Conservation (phyloP, 2,329 filamentous ascomycete species). For the Penicillium psychrosexuale region DNA sequence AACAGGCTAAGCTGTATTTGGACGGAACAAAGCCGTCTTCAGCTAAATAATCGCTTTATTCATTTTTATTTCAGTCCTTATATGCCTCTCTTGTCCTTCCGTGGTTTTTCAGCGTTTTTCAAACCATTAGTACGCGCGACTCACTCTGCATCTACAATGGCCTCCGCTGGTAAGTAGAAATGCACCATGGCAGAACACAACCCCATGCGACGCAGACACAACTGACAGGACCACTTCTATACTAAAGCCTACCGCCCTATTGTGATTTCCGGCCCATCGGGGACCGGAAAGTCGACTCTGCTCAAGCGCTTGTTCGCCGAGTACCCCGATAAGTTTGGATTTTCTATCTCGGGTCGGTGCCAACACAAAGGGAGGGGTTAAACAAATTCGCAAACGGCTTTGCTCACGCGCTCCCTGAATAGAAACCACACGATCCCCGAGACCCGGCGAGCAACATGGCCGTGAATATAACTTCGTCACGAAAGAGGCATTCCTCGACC, state of each 20-base stretch:
- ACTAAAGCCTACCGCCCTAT: neutral
- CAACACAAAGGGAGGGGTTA: neutral
- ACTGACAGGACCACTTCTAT: neutral
- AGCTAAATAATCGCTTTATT: neutral
- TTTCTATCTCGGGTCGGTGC: constrained; percentile 40
- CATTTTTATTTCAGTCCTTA: neutral
- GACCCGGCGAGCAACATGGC: constrained; percentile 71
- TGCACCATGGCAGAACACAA: neutral
- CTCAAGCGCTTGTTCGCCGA: constrained; percentile 43
- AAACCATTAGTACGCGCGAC: neutral
- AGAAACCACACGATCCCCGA: constrained; percentile 78
- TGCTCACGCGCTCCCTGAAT: constrained; percentile 11
- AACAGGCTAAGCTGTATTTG: neutral
- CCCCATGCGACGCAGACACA: neutral
- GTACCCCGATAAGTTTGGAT: constrained; percentile 44
- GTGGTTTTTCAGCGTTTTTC: constrained; percentile 5
- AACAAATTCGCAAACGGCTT: constrained; percentile 5
- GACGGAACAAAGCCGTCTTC: neutral
- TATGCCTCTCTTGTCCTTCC: constrained; percentile 22
- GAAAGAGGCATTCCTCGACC: constrained; percentile 62
- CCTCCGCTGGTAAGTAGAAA: constrained; percentile 20
- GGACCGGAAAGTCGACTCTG: constrained; percentile 45
- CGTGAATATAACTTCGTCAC: constrained; percentile 77
- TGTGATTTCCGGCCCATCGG: constrained; percentile 38
- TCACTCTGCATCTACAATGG: constrained; percentile 22